Percentiles rank a stretch among this genome's conserved stretches.
These are phyloP conservation scores for Amaranthus palmeri DNA, from an alignment of 148 eudicot species.

Conservation along the genomic window DNA sequence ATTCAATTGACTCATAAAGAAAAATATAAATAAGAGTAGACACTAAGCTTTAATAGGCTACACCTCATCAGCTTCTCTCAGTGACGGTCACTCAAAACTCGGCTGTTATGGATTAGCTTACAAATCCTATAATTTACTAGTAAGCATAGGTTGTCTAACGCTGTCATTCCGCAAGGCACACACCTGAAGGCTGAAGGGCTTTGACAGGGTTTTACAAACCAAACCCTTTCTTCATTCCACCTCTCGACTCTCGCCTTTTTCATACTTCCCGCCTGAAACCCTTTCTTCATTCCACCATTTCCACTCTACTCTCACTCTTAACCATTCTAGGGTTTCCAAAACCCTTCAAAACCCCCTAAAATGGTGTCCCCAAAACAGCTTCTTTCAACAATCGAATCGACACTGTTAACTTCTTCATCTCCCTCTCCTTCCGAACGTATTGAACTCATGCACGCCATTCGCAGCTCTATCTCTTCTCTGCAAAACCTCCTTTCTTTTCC, in stretches of 20 bases:
- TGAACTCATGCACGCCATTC: constrained; percentile 79
- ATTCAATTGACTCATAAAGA: too few relatives aligned
- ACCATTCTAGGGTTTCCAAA: constrained; percentile 29
- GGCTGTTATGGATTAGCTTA: too few relatives aligned
- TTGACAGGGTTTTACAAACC: constrained; percentile 17
- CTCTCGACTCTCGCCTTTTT: background rate
- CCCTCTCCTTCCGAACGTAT: constrained; percentile 73
- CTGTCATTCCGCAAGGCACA: background rate
- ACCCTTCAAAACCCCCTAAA: constrained; percentile 4
- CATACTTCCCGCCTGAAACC: background rate
- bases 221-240: background rate
- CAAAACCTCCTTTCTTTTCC: constrained; percentile 69
- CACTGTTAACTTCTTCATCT: constrained; percentile 55
- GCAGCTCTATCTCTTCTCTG: constrained; percentile 61
- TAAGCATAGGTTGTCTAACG: too few relatives aligned
- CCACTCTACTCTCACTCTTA: constrained; percentile 8
- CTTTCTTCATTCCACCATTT: constrained; percentile 7
- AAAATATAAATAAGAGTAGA: too few relatives aligned
- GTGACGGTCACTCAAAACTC: too few relatives aligned
- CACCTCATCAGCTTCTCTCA: too few relatives aligned
- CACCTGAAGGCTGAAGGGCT: background rate
- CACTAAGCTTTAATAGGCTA: too few relatives aligned
- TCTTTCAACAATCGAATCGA: constrained; percentile 53
- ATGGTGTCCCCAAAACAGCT: constrained; percentile 86
- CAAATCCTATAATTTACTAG: too few relatives aligned